A percentile compares a stretch with the other conserved stretches of the same genome.
These are phyloP conservation scores for Erodium chrysanthum DNA, from an alignment of 441 rosid genomes.

Conservation along the genomic window DNA sequence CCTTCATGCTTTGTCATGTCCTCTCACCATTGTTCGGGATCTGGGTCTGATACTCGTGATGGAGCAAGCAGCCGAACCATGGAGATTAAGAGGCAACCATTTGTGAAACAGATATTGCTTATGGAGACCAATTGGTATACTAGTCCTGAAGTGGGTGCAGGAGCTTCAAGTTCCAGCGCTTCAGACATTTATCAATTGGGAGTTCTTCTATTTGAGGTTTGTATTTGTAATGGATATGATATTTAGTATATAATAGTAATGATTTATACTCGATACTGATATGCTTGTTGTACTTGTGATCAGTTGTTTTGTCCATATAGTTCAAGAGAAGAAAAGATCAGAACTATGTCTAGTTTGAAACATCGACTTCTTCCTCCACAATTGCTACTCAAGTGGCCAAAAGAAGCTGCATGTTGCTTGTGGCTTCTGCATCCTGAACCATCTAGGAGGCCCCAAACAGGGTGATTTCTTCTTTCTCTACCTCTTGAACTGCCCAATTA, in stretches of 20 bases:
- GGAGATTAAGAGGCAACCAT: too few species aligned
- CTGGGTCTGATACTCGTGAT: too few species aligned
- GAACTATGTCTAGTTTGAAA: conserved; percentile 86
- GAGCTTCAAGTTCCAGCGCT: conserved; percentile 53
- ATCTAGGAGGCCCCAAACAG: conserved; percentile 55
- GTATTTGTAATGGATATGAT: conserved; percentile 25
- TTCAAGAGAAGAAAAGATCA: conserved; percentile 78
- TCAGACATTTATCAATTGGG: conserved; percentile 85
- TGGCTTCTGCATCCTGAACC: conserved; percentile 94
- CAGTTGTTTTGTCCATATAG: conserved; percentile 81
- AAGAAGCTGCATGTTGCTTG: conserved; percentile 90
- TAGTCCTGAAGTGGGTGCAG: conserved; percentile 77
- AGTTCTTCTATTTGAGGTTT: conserved; percentile 85
- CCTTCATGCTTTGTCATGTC: conserved; percentile 20
- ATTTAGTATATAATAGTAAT: too few species aligned
- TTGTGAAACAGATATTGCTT: conserved; percentile 20
- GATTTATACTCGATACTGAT: conserved; percentile 32
- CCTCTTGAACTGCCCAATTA: neutral
- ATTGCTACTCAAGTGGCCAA: conserved; percentile 69
- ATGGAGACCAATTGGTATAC: conserved; percentile 84
- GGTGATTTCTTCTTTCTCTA: conserved; percentile 33
- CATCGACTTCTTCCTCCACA: conserved; percentile 97
- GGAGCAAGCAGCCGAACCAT: too few species aligned
- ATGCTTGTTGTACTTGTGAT: conserved; percentile 26
- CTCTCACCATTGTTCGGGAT: conserved; percentile 10